These are phyloP conservation scores for Suillus alpinus DNA, from an alignment of 768 basidiomycete species.

Conservation along the genomic window DNA sequence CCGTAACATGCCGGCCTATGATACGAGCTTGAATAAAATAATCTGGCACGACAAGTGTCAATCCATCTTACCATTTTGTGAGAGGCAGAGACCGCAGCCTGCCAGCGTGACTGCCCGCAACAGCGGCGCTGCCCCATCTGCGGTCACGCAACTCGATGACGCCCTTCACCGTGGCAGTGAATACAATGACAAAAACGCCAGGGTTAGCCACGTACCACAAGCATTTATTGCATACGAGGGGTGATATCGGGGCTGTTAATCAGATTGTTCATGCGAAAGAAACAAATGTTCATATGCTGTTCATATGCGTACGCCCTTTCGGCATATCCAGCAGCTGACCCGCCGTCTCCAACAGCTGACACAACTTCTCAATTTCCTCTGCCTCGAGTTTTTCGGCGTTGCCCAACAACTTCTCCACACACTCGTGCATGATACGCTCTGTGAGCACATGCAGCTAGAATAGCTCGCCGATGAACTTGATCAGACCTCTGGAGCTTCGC, in stretches of 20 bases:
- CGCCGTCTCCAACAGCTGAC: conserved; percentile 87
- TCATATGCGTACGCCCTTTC: conserved; percentile 83
- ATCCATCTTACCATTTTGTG: too few relatives aligned
- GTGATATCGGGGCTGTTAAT: conserved; percentile 70
- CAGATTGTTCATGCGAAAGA: conserved; percentile 84
- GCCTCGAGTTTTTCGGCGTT: conserved; percentile 98
- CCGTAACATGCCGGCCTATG: too few relatives aligned
- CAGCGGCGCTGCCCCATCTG: conserved; percentile 70
- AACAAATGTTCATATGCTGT: too few relatives aligned
- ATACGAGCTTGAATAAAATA: too few relatives aligned
- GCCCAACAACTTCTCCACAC: conserved; percentile 90
- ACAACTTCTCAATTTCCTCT: conserved; percentile 96
- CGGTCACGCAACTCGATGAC: conserved; percentile 83
- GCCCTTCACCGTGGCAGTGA: conserved; percentile 52
- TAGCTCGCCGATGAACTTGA: conserved; percentile 97
- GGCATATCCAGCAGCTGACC: conserved; percentile 77
- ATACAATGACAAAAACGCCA: neutral
- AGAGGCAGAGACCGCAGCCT: too few relatives aligned
- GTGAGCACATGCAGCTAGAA: conserved; percentile 98
- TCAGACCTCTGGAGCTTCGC: conserved; percentile 96
- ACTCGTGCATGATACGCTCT: conserved; percentile 98
- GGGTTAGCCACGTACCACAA: conserved; percentile 60
- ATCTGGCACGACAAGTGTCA: too few relatives aligned
- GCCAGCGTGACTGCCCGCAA: conserved; percentile 45
- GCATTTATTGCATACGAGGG: conserved; percentile 92